Evolutionary conservation across 179 eudicot genomes (phyloP), one percentile per base, ranked within the genome.

Genomic region (Actinidia arguta): DNA sequence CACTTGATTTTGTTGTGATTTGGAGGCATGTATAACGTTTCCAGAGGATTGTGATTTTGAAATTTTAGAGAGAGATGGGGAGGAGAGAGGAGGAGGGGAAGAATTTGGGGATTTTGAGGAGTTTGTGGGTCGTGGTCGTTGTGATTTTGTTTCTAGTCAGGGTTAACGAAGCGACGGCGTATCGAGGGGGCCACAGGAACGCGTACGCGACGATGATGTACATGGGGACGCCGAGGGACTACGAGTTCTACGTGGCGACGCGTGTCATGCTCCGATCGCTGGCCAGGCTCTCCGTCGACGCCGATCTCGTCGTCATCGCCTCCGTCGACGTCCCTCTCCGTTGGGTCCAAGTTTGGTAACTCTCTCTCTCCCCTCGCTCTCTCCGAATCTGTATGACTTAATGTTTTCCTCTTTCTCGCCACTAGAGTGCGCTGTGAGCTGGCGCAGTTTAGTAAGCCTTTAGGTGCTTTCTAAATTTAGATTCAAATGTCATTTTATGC

Each of bases 201-300:
- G 98, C 98, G 1, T 95, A 95, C 64, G 98, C 96, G 20, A 85
- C 98, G 80, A 95, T 92, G 97, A 96, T 96, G 98, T 96, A 96
- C 82, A 93, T 95, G 98, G 99, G 99, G 44, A 96, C 99, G n/a
- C 99, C 98, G 3, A 88, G 99, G 48, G 99, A 96, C 86, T 95
- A 93, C 82, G 99, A 96, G 89, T 96, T 91, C 84, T 96, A 95
- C 78, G 86, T 95, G 6, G 99, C 98, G 56, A 89, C 93, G 47
- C 97, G 99, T 80, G 99, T 96, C 78, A 86, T 96, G 93, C 87
- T 96, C 83, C 87, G 90, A 86, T 95, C 98, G 0, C 90, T 96
- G 3, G 18, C 73, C 4, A 79, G 66, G 50, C 92, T 92, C 47
- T 50, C 68, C 59, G 98, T 92, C 39, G 88, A 91, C 18, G 99